Base-by-base conservation (phyloP, 2,329 filamentous ascomycete genomes). In the Colletotrichum kahawae region DNA sequence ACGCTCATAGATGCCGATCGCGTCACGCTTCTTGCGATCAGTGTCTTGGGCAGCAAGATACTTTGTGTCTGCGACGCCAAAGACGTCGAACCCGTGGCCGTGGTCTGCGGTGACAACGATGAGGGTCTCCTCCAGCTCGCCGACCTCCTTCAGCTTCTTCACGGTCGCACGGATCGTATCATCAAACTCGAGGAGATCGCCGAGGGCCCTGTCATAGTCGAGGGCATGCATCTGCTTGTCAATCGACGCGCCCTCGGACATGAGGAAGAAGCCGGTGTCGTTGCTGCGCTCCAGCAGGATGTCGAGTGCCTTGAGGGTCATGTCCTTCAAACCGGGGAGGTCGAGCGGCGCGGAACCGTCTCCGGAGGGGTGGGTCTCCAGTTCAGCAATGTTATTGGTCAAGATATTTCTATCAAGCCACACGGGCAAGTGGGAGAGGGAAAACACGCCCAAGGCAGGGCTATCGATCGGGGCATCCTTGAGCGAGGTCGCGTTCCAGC, bases 151-250 rank as follows among this genome's bases (percentile, higher is more conserved):
- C 48, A 97, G 92, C 81, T 94, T 92, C 59, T 88, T 88, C 66
- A 96, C 88, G 2, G 94, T 95, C 18, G 93, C 94, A 67, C 92
- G 92, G 78, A 97, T 87, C 5, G 95, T 95, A 84, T 97, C 94
- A 81, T 97, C 95, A 48, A 97, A 90, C 84, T 97, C 95, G 48
- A 97, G 90, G 1, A 97, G 91, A 79, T 97, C 95, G 67, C 94
- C 95, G 0, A 97, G 91, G 1, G 95, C 94, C 66, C 95, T 93
- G 85, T 97, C 94, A 82, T 97, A 97, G 86, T 97, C 95, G 21
- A 97, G 90, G 3, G 87, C 84, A 85, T 97, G 95, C 95, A 97
- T 97, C 89, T 95, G 93, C 89, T 97, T 97, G 86, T 97, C 95
- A 78, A 97, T 94, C 2, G 92, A 95, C 16, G 95, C 95, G 21